Evolutionary conservation across 352 stramenopile species (phyloP), one percentile per base, ranked within the genome.

Genomic region (Phytophthora boehmeriae): DNA sequence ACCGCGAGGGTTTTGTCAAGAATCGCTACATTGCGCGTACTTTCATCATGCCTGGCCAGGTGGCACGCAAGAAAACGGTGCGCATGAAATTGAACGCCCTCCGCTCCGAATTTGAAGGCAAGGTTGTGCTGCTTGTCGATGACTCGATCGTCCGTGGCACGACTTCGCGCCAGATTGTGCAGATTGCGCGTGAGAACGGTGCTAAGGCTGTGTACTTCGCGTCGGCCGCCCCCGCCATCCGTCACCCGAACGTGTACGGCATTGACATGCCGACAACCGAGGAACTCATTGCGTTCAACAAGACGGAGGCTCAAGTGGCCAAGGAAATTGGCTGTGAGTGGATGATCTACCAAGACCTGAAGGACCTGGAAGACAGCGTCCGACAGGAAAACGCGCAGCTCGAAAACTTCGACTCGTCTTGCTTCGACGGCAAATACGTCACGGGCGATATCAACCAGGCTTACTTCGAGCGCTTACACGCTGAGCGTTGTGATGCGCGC

Each of bases 31-130:
- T 99, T 69, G 96, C 96, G 32, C 86, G 95, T 47, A 99, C 98
- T 8, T 99, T 99, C 79, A 99, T 99, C 79, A 99, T 99, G 97
- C 98, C 98, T 17, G 97, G 97, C 49, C 97, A 99, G 75, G 73
- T 93, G 4, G 80, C 92, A 27, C 85, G 95, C 34, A 96, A 98
- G 75, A 99, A 99, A 69, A 98, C 88, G 11, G 97, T 99, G 49
- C 86, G 97, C 46, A 97, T 99, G 78, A 99, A 99, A 88, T 73
- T 99, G 44, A 99, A 99, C 73, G 97, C 97, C 5, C 97, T 99
- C 73, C 76, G 81, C 34, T 89, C 85, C 34, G 88, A 96, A 67
- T 95, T 97, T 61, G 76, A 94, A 51, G 89, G 95, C 59, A 97
- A 98, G 59, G 98, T 98, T 46, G 97, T 99, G 50, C 79, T 99